phyloP scores from a whole-genome alignment of 495 filamentous ascomycete species.

The Hyaloscypha variabilis region DNA sequence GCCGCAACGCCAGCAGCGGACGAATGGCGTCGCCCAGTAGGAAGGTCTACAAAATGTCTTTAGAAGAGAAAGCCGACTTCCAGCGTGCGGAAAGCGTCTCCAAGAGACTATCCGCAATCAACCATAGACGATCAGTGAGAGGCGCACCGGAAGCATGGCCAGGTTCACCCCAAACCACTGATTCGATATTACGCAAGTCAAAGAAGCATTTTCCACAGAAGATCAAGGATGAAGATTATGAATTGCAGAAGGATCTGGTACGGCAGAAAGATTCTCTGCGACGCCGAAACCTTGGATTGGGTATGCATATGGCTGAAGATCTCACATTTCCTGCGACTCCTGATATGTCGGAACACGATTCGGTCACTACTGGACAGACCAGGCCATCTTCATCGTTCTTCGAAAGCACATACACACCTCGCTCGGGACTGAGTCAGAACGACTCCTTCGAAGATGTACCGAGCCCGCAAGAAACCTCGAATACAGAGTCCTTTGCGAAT shows the following conservation, averaged over 20 bases:
- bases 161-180: background rate
- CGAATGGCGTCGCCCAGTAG: background rate
- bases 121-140: conserved; percentile 17
- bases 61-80: conserved; percentile 1
- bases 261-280: background rate
- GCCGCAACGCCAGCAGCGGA: background rate
- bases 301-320: conserved; percentile 27
- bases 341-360: conserved; percentile 46
- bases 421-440: conserved; percentile 44
- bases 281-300: conserved; percentile 21
- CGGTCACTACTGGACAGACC: conserved; percentile 21
- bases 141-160: background rate
- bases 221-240: conserved; percentile 6
- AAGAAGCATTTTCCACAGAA: background rate
- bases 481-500: conserved; percentile 48
- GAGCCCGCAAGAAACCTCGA: conserved; percentile 46
- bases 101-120: conserved; percentile 13
- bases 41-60: background rate
- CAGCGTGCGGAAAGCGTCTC: conserved; percentile 12
- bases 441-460: conserved; percentile 48
- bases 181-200: background rate
- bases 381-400: conserved; percentile 19
- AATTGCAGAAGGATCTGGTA: background rate
- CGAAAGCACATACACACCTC: conserved; percentile 33
- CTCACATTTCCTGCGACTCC: conserved; percentile 49